A percentile compares a stretch with the other conserved stretches of the same genome.
Conservation (phyloP, 2,329 filamentous ascomycete species). For the Coniochaeta sp. region DNA sequence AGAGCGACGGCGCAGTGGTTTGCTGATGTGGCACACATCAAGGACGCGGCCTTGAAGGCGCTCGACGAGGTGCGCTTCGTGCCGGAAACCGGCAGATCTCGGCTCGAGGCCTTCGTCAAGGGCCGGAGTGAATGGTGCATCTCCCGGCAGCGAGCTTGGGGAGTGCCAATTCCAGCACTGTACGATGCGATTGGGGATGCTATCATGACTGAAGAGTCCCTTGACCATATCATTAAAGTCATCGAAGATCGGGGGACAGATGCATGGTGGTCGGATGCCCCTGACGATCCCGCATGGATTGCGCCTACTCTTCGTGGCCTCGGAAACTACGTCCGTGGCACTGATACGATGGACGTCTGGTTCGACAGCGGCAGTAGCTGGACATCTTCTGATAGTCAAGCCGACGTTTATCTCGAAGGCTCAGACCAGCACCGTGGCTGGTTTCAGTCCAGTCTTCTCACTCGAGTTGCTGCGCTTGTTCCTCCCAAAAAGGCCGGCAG, state of each 20-base stretch:
- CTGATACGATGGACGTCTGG: slow-evolving; percentile 99
- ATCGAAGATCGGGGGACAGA: slow-evolving; percentile 76
- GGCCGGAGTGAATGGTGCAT: slow-evolving; percentile 96
- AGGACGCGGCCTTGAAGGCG: slow-evolving; percentile 61
- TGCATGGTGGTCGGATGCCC: slow-evolving; percentile 85
- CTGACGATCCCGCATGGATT: slow-evolving; percentile 72
- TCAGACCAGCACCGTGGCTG: slow-evolving; percentile 95
- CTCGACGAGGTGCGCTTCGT: slow-evolving; percentile 70
- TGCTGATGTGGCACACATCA: slow-evolving; percentile 80
- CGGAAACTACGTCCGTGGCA: slow-evolving; percentile 62
- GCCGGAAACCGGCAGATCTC: slow-evolving; percentile 62
- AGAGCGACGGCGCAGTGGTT: slow-evolving; percentile 97
- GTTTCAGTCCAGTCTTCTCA: slow-evolving; percentile 95
- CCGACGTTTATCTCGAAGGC: slow-evolving; percentile 89
- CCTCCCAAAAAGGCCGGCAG: slow-evolving; percentile 25
- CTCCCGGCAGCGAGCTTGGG: slow-evolving; percentile 91
- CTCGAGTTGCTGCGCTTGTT: slow-evolving; percentile 62
- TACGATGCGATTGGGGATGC: slow-evolving; percentile 68
- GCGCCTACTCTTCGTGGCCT: slow-evolving; percentile 50
- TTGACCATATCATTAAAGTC: slow-evolving; percentile 76
- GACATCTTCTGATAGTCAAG: slow-evolving; percentile 51
- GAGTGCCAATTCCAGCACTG: slow-evolving; percentile 88
- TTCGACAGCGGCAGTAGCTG: slow-evolving; percentile 97
- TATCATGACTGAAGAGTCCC: slow-evolving; percentile 69
- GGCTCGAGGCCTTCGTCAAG: slow-evolving; percentile 79